Percentiles rank a stretch among this genome's conserved stretches.
These are phyloP conservation scores for Oryza officinalis DNA, from an alignment of 176 grass and related monocot genomes.

Conservation along the genomic window DNA sequence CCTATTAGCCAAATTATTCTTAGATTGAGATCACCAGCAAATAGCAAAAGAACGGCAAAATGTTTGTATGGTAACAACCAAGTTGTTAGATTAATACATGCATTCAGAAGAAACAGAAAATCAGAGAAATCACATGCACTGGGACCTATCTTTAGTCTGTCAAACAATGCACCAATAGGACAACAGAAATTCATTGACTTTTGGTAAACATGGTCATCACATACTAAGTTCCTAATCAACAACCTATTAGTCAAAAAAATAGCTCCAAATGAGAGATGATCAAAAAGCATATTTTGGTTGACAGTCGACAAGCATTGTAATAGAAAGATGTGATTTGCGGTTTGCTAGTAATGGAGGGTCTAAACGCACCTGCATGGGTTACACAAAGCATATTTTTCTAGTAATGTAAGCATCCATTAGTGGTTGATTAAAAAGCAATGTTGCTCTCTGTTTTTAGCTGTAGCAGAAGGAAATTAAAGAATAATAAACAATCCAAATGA, in stretches of 20 bases:
- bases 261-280: background rate
- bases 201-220: background rate
- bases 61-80: background rate
- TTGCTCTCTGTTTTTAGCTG: background rate
- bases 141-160: background rate
- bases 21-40: constrained; percentile 49
- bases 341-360: background rate
- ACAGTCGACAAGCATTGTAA: background rate
- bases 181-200: background rate
- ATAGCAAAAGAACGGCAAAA: constrained; percentile 9
- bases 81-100: background rate
- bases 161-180: constrained; percentile 5
- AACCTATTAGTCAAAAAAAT: background rate
- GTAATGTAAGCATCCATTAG: background rate
- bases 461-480: background rate
- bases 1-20: constrained; percentile 89
- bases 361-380: background rate
- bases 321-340: background rate
- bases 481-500: background rate
- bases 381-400: background rate
- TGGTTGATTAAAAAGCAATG: background rate
- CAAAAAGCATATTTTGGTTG: background rate
- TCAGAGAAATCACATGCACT: background rate
- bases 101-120: background rate
- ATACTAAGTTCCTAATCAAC: background rate